A percentile compares a stretch with the other conserved stretches of the same genome.
These are phyloP conservation scores for Pyrenochaeta sp. DNA, from an alignment of 2,329 filamentous ascomycete genomes.

Conservation along the genomic window DNA sequence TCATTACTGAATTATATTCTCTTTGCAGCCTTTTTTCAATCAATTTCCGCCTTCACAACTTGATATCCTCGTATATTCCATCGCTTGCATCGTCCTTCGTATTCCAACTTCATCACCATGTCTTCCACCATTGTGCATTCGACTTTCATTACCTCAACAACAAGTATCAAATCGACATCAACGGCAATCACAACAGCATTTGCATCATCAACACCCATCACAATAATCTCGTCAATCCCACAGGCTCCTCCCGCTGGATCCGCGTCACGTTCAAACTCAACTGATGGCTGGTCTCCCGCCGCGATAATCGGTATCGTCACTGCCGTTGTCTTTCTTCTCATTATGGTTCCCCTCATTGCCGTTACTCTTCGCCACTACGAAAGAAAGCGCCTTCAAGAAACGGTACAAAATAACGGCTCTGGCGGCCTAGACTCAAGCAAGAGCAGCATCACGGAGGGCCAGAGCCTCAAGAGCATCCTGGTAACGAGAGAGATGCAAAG, in stretches of 20 bases:
- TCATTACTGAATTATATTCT: too few species aligned
- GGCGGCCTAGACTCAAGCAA: slow-evolving; percentile 14
- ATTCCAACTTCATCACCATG: background rate
- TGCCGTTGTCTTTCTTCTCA: slow-evolving; percentile 22
- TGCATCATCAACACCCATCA: background rate
- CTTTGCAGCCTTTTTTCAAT: too few species aligned
- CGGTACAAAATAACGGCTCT: slow-evolving; percentile 13
- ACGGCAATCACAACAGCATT: background rate
- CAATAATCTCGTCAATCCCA: slow-evolving; percentile 7
- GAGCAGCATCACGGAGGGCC: slow-evolving; percentile 22
- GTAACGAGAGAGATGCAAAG: slow-evolving; percentile 32
- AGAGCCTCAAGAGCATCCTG: slow-evolving; percentile 28
- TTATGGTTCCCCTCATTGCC: slow-evolving; percentile 27
- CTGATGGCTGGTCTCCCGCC: slow-evolving; percentile 24
- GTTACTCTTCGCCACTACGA: slow-evolving; percentile 27
- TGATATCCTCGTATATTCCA: background rate
- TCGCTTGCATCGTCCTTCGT: background rate
- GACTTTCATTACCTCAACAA: background rate
- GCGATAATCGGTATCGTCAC: slow-evolving; percentile 35
- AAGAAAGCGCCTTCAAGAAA: slow-evolving; percentile 24
- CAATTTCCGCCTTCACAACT: background rate
- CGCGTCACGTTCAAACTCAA: background rate
- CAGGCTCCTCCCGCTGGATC: slow-evolving; percentile 18
- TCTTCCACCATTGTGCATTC: background rate
- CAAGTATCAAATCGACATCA: slow-evolving; percentile 1